Base-by-base conservation (phyloP, 2,329 filamentous ascomycete genomes). In the Epichloe coenophiala region DNA sequence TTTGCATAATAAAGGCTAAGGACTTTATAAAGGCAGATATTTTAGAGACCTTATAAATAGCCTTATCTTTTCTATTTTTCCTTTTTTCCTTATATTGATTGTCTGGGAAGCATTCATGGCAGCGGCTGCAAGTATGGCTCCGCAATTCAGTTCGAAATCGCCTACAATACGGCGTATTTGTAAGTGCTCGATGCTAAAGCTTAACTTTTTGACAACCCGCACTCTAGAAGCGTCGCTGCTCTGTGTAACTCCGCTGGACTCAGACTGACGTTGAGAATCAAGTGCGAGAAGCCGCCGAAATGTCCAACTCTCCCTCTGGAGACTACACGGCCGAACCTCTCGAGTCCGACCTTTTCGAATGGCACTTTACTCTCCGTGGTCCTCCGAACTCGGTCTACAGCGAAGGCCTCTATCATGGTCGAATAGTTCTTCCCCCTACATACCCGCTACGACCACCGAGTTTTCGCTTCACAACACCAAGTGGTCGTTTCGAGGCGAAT, bases 281-380 rank as follows among this genome's bases (percentile, higher is more conserved):
- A 88, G 84, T 96, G 63, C 88, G 88, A 68, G 93, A 97, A 80
- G 90, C 91, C 52, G 77, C 85, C 53, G 93, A 97, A 65, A 80
- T 98, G 51, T 82, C 87, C 54, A 76, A 74, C 52, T 78, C 85
- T 38, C 88, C 4, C 4, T 93, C 88, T 2, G 74, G 86, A 49
- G 88, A 95, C 71, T 94, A 91, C 69, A 80, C 84, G 58, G 93
- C 91, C 40, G 75, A 83, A 4, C 93, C 93, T 0, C 80, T 91
- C 55, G 91, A 97, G 63, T 75, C 80, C 35, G 89, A 97, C 68
- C 82, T 98, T 49, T 95, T 95, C 70, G 90, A 97, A 69, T 98
- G 93, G 93, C 93, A 98, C 72, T 98, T 97, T 70, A 98, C 93
- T 0, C 76, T 98, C n/a, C 81, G 84, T 48, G 93, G 93, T 0